phyloP scores from a whole-genome alignment of 2,329 filamentous ascomycete species.

The Dactylellina haptotyla region DNA sequence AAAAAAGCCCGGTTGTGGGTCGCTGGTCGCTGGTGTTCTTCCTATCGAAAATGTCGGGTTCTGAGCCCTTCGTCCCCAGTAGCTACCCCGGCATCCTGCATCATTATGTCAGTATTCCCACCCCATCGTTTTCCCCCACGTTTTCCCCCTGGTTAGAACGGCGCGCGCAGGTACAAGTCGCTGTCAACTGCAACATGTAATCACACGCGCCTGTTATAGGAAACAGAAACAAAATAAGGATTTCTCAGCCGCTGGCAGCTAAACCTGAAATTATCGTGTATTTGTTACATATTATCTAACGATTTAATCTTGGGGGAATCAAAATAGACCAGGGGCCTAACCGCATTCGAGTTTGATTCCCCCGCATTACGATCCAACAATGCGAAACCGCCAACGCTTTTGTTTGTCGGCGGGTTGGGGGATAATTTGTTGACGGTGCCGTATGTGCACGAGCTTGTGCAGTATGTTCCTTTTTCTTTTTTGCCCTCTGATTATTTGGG shows the following conservation, averaged over 20 bases:
- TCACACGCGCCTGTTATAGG: background rate
- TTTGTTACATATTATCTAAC: background rate
- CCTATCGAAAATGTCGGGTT: constrained; percentile 26
- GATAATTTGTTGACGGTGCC: constrained; percentile 75
- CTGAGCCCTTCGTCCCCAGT: constrained; percentile 42
- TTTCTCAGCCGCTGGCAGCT: too few species aligned
- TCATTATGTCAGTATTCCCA: constrained; percentile 54
- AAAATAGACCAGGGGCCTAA: constrained; percentile 56
- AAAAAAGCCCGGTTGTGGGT: too few species aligned
- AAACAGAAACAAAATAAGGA: background rate
- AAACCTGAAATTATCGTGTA: too few species aligned
- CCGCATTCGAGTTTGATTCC: constrained; percentile 57
- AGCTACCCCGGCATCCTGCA: constrained; percentile 54
- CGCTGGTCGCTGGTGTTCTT: too few species aligned
- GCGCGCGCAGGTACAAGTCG: too few species aligned
- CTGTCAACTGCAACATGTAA: too few species aligned
- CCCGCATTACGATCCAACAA: constrained; percentile 19
- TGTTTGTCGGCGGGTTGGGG: constrained; percentile 76
- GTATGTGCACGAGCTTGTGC: constrained; percentile 62
- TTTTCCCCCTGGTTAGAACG: too few species aligned
- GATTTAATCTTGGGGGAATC: background rate
- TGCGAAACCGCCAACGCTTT: constrained; percentile 60
- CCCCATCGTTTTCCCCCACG: background rate
- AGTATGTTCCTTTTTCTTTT: constrained; percentile 22
- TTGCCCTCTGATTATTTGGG: background rate